These are phyloP conservation scores for Aureobasidium vineae DNA, from an alignment of 2,329 filamentous ascomycete genomes.

Conservation along the genomic window DNA sequence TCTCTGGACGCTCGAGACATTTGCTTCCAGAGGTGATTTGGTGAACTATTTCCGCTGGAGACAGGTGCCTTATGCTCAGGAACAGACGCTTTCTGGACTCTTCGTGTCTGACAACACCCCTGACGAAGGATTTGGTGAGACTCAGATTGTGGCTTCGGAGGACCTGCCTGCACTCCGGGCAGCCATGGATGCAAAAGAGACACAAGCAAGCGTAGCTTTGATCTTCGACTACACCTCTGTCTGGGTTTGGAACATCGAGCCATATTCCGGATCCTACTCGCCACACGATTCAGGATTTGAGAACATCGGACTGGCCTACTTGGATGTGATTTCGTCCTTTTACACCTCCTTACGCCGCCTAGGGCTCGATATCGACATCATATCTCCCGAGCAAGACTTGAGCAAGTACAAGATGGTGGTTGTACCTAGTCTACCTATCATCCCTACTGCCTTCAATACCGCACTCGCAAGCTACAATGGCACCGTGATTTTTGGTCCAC, in stretches of 20 bases:
- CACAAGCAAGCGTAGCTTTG: constrained; percentile 30
- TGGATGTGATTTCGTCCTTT: constrained; percentile 30
- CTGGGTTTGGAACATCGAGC: constrained; percentile 33
- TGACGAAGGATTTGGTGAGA: constrained; percentile 31
- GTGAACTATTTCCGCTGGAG: constrained; percentile 34
- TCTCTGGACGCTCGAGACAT: constrained; percentile 33
- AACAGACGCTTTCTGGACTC: constrained; percentile 32
- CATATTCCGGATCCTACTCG: constrained; percentile 31
- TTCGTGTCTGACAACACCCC: constrained; percentile 30
- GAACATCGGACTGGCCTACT: constrained; percentile 28
- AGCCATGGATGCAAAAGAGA: neutral
- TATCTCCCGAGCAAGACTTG: constrained; percentile 30
- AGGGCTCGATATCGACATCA: constrained; percentile 32
- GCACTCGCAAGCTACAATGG: constrained; percentile 28
- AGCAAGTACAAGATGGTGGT: constrained; percentile 31
- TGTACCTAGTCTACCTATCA: constrained; percentile 32
- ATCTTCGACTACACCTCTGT: constrained; percentile 31
- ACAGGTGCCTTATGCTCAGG: constrained; percentile 32
- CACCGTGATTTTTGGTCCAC: constrained; percentile 30
- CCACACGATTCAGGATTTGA: constrained; percentile 31
- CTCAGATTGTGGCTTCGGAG: constrained; percentile 29
- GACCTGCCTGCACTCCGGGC: constrained; percentile 28
- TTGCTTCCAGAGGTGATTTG: constrained; percentile 31
- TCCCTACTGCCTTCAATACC: constrained; percentile 29
- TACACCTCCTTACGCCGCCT: constrained; percentile 32